These are phyloP conservation scores for Phycomyces nitens DNA, from an alignment of 192 early-diverging fungal species.

Conservation along the genomic window DNA sequence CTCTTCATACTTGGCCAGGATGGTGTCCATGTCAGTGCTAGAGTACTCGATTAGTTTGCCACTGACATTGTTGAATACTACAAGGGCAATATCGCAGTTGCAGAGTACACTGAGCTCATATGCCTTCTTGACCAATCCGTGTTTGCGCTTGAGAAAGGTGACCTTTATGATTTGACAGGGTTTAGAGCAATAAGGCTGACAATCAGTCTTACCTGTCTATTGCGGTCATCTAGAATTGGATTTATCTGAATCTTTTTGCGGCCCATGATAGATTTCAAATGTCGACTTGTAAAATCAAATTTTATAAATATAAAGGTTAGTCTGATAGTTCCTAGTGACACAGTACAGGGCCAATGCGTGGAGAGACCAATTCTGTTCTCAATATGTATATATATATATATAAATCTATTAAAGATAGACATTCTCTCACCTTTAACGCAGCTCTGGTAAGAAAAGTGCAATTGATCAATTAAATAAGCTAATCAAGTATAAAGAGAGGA, in stretches of 20 bases:
- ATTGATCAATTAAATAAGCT: too few species aligned
- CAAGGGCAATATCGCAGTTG: slow-evolving; percentile 88
- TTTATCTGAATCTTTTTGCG: slow-evolving; percentile 94
- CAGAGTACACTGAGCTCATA: slow-evolving; percentile 92
- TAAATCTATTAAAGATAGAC: too few species aligned
- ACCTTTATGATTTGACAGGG: slow-evolving; percentile 51
- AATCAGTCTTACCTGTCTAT: slow-evolving; percentile 68
- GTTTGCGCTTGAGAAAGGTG: slow-evolving; percentile 90
- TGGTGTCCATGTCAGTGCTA: slow-evolving; percentile 86
- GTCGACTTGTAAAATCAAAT: too few species aligned
- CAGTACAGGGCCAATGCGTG: too few species aligned
- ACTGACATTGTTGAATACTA: slow-evolving; percentile 80
- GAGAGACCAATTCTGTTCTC: too few species aligned
- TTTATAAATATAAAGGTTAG: too few species aligned
- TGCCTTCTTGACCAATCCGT: slow-evolving; percentile 93
- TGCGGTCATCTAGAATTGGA: slow-evolving; percentile 85
- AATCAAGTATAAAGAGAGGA: too few species aligned
- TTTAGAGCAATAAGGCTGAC: background rate
- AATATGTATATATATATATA: too few species aligned
- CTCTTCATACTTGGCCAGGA: slow-evolving; percentile 87
- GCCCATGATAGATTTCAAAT: slow-evolving; percentile 52
- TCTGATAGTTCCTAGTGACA: too few species aligned
- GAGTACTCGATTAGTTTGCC: slow-evolving; percentile 90
- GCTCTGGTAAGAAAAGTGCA: too few species aligned
- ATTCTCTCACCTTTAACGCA: too few species aligned